Evolutionary conservation across 768 basidiomycete genomes (phyloP).

Genomic region (Tricholoma matsutake): DNA sequence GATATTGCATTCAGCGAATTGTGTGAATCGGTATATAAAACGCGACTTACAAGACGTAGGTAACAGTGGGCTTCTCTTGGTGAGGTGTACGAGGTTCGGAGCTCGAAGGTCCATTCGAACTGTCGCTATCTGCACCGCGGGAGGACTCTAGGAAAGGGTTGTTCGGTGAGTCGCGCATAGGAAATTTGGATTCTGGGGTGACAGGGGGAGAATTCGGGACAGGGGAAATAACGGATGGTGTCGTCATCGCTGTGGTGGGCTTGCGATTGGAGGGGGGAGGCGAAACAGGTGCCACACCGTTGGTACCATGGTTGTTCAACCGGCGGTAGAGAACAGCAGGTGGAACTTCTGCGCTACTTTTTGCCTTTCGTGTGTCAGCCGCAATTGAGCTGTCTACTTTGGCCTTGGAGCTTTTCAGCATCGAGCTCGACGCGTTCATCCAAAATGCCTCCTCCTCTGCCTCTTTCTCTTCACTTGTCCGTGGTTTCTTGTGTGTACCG

Average conservation of each 20-base stretch:
- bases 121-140: constrained; percentile 25
- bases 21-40: not conserved
- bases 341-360: constrained; percentile 3
- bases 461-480: constrained; percentile 29
- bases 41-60: constrained; percentile 68
- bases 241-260: constrained; percentile 20
- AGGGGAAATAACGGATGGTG: constrained; percentile 9
- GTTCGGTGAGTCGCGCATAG: constrained; percentile 59
- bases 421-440: constrained; percentile 22
- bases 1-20: not conserved
- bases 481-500: constrained; percentile 35
- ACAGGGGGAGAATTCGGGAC: constrained; percentile 34
- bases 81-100: constrained; percentile 32
- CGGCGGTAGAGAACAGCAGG: constrained; percentile 37
- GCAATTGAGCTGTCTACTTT: constrained; percentile 17
- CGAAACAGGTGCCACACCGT: constrained; percentile 45
- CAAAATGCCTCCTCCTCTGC: constrained; percentile 54
- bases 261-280: constrained; percentile 66
- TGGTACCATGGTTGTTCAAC: constrained; percentile 23
- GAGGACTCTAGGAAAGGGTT: constrained; percentile 65
- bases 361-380: constrained; percentile 10
- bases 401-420: constrained; percentile 17
- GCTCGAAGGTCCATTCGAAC: constrained; percentile 31
- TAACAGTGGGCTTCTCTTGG: constrained; percentile 60
- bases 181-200: constrained; percentile 36